phyloP scores from a whole-genome alignment of 768 basidiomycete genomes.

The Hericium rajendrae region DNA sequence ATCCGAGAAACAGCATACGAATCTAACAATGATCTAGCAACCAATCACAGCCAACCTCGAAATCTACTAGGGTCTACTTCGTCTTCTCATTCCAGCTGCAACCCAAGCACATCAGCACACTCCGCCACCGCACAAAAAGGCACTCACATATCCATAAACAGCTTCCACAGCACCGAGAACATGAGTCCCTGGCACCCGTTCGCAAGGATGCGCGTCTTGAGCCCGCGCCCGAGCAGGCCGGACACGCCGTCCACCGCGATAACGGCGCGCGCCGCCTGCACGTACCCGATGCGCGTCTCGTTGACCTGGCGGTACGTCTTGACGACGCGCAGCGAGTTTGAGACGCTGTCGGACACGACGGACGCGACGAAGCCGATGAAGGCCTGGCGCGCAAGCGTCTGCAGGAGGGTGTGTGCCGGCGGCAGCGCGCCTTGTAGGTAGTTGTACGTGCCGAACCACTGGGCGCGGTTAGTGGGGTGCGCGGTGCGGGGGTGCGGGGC shows the following conservation, averaged over 20 bases:
- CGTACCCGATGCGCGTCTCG: conserved; percentile 69
- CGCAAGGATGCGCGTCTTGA: conserved; percentile 81
- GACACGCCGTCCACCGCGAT: conserved; percentile 63
- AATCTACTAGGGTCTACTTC: not conserved
- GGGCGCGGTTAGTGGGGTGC: not conserved
- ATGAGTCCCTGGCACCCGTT: conserved; percentile 89
- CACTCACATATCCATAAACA: conserved; percentile 82
- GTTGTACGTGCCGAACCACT: conserved; percentile 88
- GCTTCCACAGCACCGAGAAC: conserved; percentile 86
- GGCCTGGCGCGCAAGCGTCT: conserved; percentile 69
- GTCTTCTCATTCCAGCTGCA: conserved; percentile 9
- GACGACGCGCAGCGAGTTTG: conserved; percentile 84
- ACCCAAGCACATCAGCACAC: not conserved
- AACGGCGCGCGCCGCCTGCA: conserved; percentile 68
- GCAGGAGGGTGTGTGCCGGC: conserved; percentile 34
- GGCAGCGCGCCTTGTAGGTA: conserved; percentile 61
- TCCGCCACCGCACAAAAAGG: not conserved
- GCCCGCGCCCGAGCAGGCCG: conserved; percentile 80
- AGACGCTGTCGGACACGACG: conserved; percentile 74
- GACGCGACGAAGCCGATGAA: conserved; percentile 89
- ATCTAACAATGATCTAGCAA: too few relatives aligned
- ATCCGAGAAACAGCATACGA: too few relatives aligned
- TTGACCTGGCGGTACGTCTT: conserved; percentile 96
- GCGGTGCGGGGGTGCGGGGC: conserved; percentile 13
- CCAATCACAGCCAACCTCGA: too few relatives aligned